phyloP scores from a whole-genome alignment of 225 moss, liverwort and hornwort species.

The Polytrichum formosum region DNA sequence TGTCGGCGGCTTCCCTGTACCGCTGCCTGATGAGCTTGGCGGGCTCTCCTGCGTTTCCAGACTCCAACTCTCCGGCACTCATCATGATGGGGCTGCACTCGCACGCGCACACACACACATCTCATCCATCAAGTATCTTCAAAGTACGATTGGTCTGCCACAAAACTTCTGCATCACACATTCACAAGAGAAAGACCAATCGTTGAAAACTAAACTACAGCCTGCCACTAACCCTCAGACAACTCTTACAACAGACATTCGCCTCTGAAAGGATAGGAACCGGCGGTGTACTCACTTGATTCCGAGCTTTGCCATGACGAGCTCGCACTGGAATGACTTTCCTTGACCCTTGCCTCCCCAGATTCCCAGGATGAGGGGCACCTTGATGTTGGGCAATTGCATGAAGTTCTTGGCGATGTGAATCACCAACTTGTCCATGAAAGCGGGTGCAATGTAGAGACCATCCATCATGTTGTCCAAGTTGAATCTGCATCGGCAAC shows the following conservation, averaged over 20 bases:
- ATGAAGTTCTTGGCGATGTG: conserved; percentile 95
- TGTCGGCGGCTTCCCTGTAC: conserved; percentile 90
- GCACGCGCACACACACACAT: background rate
- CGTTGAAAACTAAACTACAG: too few species aligned
- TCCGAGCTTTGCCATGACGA: conserved; percentile 83
- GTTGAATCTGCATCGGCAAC: conserved; percentile 29
- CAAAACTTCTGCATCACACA: too few species aligned
- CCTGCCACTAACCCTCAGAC: too few species aligned
- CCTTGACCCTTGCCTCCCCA: conserved; percentile 99
- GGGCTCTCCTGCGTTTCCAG: conserved; percentile 95
- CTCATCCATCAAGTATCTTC: background rate
- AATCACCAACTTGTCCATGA: conserved; percentile 91
- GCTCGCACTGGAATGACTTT: conserved; percentile 96
- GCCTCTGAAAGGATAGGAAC: background rate
- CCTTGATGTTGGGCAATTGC: conserved; percentile 81
- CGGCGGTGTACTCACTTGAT: conserved; percentile 49
- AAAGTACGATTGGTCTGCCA: too few species aligned
- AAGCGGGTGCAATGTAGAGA: conserved; percentile 86
- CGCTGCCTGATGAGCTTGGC: conserved; percentile 93
- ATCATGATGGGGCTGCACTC: conserved; percentile 76
- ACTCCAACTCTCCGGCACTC: conserved; percentile 99
- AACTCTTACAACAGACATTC: too few species aligned
- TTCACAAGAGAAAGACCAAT: too few species aligned
- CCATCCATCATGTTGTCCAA: conserved; percentile 90
- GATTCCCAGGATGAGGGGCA: conserved; percentile 90